Base-by-base conservation (phyloP, 2,329 filamentous ascomycete species). In the Huntiella omanensis region DNA sequence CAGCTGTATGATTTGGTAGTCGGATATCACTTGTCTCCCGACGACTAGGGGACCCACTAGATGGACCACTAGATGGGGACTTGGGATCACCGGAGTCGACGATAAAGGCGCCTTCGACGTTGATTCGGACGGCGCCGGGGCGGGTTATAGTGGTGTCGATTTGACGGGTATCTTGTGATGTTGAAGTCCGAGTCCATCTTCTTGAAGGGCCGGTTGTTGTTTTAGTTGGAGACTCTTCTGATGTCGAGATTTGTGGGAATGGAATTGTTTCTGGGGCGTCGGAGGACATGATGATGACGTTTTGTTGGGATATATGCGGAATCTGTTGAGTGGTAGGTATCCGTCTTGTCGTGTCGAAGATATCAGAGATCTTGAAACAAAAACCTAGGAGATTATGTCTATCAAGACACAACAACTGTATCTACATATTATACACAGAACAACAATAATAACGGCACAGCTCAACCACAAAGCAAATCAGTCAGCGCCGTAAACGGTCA, bases 21-120 rank as follows among this genome's bases (percentile, higher is more conserved):
- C 91, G 73, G 55, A 98, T 98, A 59, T 95, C 91, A 58, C 84
- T 86, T 48, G 83, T 86, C 60, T 92, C 84, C 60, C 73, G 60
- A 4, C 48, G 45, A 54, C 66, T 60, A 51, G 68, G 67, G 51
- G 65, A 66, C 3, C 7, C 22, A 10, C 22, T 28, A 10, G 17
- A 19, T 43, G 58, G 53, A 46, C 58, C 55, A 33, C 62, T 59
- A 36, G 65, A 64, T 47, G 75, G 64, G 42, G 70, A 74, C 15
- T 62, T 61, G 3, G 71, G 68, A 54, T 84, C 80, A 51, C 88
- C 80, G 12, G 43, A 43, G 58, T 95, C 85, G 55, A 94, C 86
- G 53, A 98, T 96, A 58, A 94, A 95, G 35, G 91, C 91, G 57
- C 88, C 91, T 60, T 86, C 78, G 53, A 96, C 88, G 60, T 98